These are phyloP conservation scores for Chaetoceros muelleri DNA, from an alignment of 108 stramenopile species.

Conservation along the genomic window DNA sequence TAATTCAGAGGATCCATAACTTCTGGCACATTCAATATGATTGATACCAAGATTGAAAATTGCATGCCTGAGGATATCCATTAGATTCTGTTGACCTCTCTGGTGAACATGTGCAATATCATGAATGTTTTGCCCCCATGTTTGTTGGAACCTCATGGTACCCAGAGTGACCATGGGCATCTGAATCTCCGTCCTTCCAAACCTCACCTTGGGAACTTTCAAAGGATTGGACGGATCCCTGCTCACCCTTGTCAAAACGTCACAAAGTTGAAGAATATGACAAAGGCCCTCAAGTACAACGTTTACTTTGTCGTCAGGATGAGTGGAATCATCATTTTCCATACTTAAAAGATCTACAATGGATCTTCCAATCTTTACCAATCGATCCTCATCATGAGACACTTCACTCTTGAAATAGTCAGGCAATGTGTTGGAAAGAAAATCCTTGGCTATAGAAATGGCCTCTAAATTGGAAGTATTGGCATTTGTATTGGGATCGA, in stretches of 20 bases:
- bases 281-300: slow-evolving; percentile 1
- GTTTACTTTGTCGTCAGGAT: slow-evolving; percentile 10
- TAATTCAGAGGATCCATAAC: slow-evolving; percentile 70
- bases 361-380: slow-evolving; percentile 58
- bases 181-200: slow-evolving; percentile 71
- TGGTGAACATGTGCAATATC: slow-evolving; percentile 32
- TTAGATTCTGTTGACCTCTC: slow-evolving; percentile 73
- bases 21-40: slow-evolving; percentile 87
- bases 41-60: slow-evolving; percentile 68
- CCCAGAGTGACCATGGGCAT: slow-evolving; percentile 87
- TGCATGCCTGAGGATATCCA: slow-evolving; percentile 44
- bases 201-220: slow-evolving; percentile 61
- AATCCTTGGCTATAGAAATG: slow-evolving; percentile 32
- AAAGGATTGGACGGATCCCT: not conserved
- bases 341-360: slow-evolving; percentile 29
- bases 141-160: slow-evolving; percentile 88
- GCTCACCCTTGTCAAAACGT: slow-evolving; percentile 1
- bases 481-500: not conserved
- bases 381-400: slow-evolving; percentile 42
- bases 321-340: slow-evolving; percentile 5
- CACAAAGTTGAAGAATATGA: not conserved
- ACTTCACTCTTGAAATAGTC: slow-evolving; percentile 15
- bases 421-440: slow-evolving; percentile 28
- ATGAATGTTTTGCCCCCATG: slow-evolving; percentile 39
- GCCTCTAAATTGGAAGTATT: slow-evolving; percentile 10